Evolutionary conservation across 805 yeast genomes (phyloP).

Genomic region (Pichia californica): DNA sequence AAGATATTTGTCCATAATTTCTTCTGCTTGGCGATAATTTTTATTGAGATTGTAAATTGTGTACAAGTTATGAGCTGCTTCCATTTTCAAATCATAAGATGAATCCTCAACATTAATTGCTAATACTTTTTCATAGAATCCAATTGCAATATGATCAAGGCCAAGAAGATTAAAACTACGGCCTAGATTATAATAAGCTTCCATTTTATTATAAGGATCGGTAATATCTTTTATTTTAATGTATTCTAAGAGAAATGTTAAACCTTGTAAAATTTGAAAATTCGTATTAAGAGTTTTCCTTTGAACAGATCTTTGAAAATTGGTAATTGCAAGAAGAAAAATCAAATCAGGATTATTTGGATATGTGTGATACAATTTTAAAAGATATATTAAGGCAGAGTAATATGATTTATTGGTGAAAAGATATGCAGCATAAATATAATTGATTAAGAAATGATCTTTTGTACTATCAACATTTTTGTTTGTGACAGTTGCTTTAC

Average conservation of each 20-base stretch:
- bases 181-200: slow-evolving; percentile 77
- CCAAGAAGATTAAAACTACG: slow-evolving; percentile 82
- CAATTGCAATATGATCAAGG: slow-evolving; percentile 62
- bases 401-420: slow-evolving; percentile 78
- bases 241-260: slow-evolving; percentile 73
- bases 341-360: slow-evolving; percentile 76
- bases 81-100: slow-evolving; percentile 49
- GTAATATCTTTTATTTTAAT: slow-evolving; percentile 34
- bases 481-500: slow-evolving; percentile 71
- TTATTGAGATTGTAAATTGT: slow-evolving; percentile 73
- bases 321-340: slow-evolving; percentile 68
- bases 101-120: slow-evolving; percentile 38
- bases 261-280: slow-evolving; percentile 79
- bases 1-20: slow-evolving; percentile 60
- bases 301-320: slow-evolving; percentile 88
- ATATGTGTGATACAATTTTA: slow-evolving; percentile 59
- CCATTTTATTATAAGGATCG: slow-evolving; percentile 54
- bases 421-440: slow-evolving; percentile 73
- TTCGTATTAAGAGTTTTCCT: slow-evolving; percentile 82
- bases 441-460: slow-evolving; percentile 55
- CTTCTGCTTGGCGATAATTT: slow-evolving; percentile 56
- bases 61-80: slow-evolving; percentile 81
- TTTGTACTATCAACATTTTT: slow-evolving; percentile 38
- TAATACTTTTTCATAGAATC: slow-evolving; percentile 67
- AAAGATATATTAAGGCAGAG: slow-evolving; percentile 73